A percentile compares a stretch with the other conserved stretches of the same genome.
Evolutionary conservation across 441 rosid species (phyloP).

Genomic region (Pelargonium cotyledonis): DNA sequence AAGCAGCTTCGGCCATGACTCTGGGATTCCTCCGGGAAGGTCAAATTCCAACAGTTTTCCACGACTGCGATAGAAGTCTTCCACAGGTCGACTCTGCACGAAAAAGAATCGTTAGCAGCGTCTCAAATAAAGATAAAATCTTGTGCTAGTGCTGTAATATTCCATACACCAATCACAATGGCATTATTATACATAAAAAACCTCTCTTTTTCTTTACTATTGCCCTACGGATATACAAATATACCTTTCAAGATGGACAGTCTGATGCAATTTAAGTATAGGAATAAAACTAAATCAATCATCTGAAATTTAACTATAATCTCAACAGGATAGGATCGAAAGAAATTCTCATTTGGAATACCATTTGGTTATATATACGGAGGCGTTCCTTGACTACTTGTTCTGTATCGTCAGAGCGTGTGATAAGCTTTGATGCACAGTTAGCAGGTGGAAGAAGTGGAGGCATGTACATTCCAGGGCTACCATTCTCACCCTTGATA

Average conservation of each 20-base stretch:
- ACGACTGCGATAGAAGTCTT: constrained; percentile 65
- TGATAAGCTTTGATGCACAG: constrained; percentile 76
- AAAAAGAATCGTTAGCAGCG: constrained; percentile 9
- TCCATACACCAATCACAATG: too few species aligned
- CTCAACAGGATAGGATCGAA: too few species aligned
- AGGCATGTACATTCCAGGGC: constrained; percentile 80
- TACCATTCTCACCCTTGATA: constrained; percentile 68
- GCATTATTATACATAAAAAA: too few species aligned
- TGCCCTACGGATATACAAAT: too few species aligned
- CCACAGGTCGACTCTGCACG: constrained; percentile 79
- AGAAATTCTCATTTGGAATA: constrained; percentile 14
- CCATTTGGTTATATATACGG: constrained; percentile 65
- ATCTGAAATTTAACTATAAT: too few species aligned
- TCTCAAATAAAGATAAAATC: constrained; percentile 5
- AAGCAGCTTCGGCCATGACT: constrained; percentile 94
- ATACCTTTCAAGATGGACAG: too few species aligned
- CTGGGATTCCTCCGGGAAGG: constrained; percentile 95
- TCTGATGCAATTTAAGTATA: too few species aligned
- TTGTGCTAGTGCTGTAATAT: too few species aligned
- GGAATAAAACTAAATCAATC: too few species aligned
- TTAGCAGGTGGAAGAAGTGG: constrained; percentile 87
- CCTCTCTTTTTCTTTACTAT: too few species aligned
- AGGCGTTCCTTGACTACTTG: constrained; percentile 88
- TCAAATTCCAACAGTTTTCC: constrained; percentile 78
- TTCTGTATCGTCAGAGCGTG: constrained; percentile 80